Percentiles rank a stretch among this genome's conserved stretches.
These are phyloP conservation scores for Chenopodium berlandieri DNA, from an alignment of 148 eudicot genomes.

Conservation along the genomic window DNA sequence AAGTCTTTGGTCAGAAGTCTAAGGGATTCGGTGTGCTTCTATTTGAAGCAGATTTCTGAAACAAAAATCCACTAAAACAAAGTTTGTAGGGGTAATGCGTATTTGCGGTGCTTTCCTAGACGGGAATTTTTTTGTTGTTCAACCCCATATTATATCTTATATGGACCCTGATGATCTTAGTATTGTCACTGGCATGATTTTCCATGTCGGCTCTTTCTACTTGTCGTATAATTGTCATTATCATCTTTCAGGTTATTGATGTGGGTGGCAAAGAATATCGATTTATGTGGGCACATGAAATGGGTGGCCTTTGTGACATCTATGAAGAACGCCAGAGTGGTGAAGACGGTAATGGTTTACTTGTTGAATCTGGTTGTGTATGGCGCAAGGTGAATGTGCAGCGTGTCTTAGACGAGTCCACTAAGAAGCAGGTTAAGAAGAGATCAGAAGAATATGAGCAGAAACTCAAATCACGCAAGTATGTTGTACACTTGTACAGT, in stretches of 20 bases:
- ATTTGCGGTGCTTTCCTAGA: neutral
- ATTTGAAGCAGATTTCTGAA: neutral
- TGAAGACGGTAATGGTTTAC: constrained; percentile 86
- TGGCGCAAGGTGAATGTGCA: constrained; percentile 92
- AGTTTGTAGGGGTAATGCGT: neutral
- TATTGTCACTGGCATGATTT: neutral
- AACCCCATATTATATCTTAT: neutral
- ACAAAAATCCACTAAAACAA: neutral
- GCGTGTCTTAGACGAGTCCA: constrained; percentile 82
- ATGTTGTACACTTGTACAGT: constrained; percentile 26
- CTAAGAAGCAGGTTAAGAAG: constrained; percentile 86
- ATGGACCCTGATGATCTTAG: neutral
- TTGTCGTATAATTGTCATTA: neutral
- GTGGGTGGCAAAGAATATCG: constrained; percentile 84
- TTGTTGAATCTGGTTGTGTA: constrained; percentile 88
- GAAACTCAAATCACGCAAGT: constrained; percentile 69
- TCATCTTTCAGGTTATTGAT: constrained; percentile 65
- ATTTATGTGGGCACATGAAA: constrained; percentile 85
- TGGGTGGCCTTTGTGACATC: constrained; percentile 72
- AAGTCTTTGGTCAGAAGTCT: neutral
- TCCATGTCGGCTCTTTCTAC: neutral
- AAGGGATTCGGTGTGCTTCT: neutral
- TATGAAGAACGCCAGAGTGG: constrained; percentile 86
- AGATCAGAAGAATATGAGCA: constrained; percentile 84
- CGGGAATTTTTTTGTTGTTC: neutral